Base-by-base conservation (phyloP, 1,284 basidiomycete species). In the Cryptococcus floricola region DNA sequence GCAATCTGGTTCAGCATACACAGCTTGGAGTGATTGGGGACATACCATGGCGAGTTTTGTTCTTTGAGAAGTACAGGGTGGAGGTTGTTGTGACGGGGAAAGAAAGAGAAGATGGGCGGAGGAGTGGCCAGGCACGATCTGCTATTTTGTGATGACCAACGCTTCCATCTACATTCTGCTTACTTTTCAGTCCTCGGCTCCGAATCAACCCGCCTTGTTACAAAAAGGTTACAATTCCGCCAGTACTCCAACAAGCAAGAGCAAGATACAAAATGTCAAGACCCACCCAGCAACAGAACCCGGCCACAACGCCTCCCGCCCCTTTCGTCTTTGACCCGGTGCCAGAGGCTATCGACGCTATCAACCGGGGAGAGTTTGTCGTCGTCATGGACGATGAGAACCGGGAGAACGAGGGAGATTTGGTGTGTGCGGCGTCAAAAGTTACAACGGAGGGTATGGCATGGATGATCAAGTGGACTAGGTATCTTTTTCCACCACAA, bases 361-460 rank as follows among this genome's bases (percentile, higher is more conserved):
- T 94, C 72, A 80, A 78, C 16, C 79, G 81, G 8, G 94, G 94
- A 7, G 90, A 96, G 72, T 92, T 97, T 61, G 82, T 98, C 50
- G 87, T 96, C 3, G 93, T 96, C 16, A 92, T 96, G 87, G 93
- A 97, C 74, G 93, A 96, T 76, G 89, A 95, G 77, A 81, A 82
- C 62, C 81, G 94, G 61, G 93, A 97, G 80, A 97, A 96, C 72
- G 93, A 97, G 74, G 93, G 93, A 2, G 93, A 97, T 76, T 78
- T 97, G 58, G 90, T 96, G 70, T 87, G 91, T 68, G 85, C 93
- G 14, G 93, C 85, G 1, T 81, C 81, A 43, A 83, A 85, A 57
- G 85, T 89, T 63, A 92, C 92, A 19, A 91, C 91, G 0, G 89
- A 96, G 77, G 91, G 95, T 69, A 97, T 99, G 95, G 96, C 96